Base-by-base conservation (phyloP, 345 rosid species). In the Turnera subulata region DNA sequence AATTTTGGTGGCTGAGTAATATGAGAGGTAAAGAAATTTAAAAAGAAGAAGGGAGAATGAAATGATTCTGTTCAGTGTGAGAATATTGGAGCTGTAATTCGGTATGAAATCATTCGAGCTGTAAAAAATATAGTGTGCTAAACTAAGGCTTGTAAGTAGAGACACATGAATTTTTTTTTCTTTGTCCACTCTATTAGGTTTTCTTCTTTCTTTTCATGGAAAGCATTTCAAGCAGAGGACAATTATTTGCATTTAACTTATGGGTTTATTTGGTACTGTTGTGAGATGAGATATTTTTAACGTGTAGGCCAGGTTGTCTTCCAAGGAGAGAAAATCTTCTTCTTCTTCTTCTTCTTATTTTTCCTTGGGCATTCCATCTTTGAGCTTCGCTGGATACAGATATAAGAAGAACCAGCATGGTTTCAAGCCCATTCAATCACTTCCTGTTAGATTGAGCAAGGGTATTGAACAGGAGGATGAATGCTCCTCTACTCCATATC, bases 261-360 rank as follows among this genome's bases (percentile, higher is more conserved):
- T 23, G 47, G 46, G 14, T 53, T 62, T 74, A 23, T 22, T 46
- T 58, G 37, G 15, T 6, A 24, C n/a, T 57, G 46, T 32, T 65
- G 40, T 72, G 74, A 76, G 37, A 16, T 29, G 18, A 50, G 68
- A 63, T 35, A 64, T 71, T 71, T n/a, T 64, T 54, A 71, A 55
- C 78, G 75, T 89, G 76, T 75, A 89, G 95, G 91, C 78, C 71
- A 78, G 79, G 74, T 54, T 58, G 11, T 46, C 57, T 56, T 68
- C 82, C 23, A 70, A 66, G 51, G 82, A 69, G 53, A 80, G 73
- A 26, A 86, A 64, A 53, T 61, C 79, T 1, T 38, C 73, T 14
- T 60, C 83, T 51, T 61, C 79, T 1, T 38, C 73, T 14, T 60
- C 83, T 51, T 86, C 95, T 0, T 67, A 74, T 53, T 75, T 89